Base-by-base conservation (phyloP, 176 grass and related monocot genomes). In the Chloris gayana region DNA sequence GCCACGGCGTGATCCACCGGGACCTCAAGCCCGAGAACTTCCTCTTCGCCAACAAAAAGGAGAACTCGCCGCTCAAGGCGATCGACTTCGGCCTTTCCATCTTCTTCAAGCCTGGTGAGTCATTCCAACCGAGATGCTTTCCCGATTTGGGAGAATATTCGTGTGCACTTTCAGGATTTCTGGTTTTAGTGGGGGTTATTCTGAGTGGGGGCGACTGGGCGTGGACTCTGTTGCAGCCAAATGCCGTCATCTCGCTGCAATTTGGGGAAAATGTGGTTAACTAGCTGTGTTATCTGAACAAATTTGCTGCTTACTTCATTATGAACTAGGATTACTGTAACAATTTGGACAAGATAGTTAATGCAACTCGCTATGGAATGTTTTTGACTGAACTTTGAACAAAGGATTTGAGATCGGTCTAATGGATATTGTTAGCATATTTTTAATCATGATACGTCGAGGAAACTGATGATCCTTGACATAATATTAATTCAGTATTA, bases 1-100 rank as follows among this genome's bases (percentile, higher is more conserved):
- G 87, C 41, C 92, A 99, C 84, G 96, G 96, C 2, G 96, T 99
- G 17, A 99, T 95, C 80, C 95, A 98, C 85, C 85, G 92, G 17
- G 95, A 98, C 80, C 95, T 98, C 81, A 98, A 98, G 83, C 95
- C 95, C 0, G 95, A 98, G 71, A 98, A 98, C 73, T 98, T 98
- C 86, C 76, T 98, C 45, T 99, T 99, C 62, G 92, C 92, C 0
- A 93, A 99, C 78, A 99, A 95, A 84, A 99, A 99, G 77, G 96
- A 99, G 86, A 99, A 95, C 87, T 95, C 96, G 14, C 90, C 96
- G 9, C 82, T 99, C 63, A 95, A 99, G 75, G 96, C 96, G 13
- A 99, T 99, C 66, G 96, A 99, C 66, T 99, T 99, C 35, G 92
- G 92, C 4, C 93, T 99, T 29, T 99, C 96, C 6, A 99, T 99